Base-by-base conservation (phyloP, 2,329 filamentous ascomycete genomes). In the Colletotrichum cordylinicola region DNA sequence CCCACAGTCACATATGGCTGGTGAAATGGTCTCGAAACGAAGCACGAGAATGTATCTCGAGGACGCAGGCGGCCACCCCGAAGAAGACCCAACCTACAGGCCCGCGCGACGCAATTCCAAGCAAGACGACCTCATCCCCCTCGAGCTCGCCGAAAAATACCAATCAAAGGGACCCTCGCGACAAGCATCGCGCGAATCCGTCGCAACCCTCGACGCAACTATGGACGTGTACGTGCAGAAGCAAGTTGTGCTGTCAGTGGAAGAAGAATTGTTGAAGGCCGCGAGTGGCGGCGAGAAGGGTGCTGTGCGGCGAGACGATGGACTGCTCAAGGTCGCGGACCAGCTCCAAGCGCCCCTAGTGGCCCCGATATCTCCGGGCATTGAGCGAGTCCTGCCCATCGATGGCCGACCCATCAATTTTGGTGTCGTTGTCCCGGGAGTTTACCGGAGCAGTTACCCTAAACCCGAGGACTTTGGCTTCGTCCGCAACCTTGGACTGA, bases 401-500 rank as follows among this genome's bases (percentile, higher is more conserved):
- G 74, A 78, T 48, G 82, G 83, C 15, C 80, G 84, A 8, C 94
- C 94, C 2, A 80, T 86, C 78, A 98, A 98, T 82, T 98, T 96
- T 84, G 95, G 94, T 21, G 86, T 92, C 33, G 93, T 98, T 24
- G 86, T 93, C 24, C 90, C 92, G 8, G 93, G 93, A 10, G 88
- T 98, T 33, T 98, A 95, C 82, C 91, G 96, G 68, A 96, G 95
- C 84, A 94, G 93, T 78, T 98, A 96, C 82, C 96, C 96, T 4
- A 87, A 92, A 77, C 84, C 89, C 7, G 89, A 93, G 72, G 93
- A 98, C 81, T 94, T 94, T 78, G 87, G 88, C 5, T 96, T 94
- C 80, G 86, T 98, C 70, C 86, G 90, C 79, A 87, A 87, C 31
- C 87, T 98, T 66, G 88, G 91, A 13, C 87, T 98, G 77, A 96